Evolutionary conservation across 805 yeast genomes (phyloP).

Genomic region (Nakazawaea siamensis): DNA sequence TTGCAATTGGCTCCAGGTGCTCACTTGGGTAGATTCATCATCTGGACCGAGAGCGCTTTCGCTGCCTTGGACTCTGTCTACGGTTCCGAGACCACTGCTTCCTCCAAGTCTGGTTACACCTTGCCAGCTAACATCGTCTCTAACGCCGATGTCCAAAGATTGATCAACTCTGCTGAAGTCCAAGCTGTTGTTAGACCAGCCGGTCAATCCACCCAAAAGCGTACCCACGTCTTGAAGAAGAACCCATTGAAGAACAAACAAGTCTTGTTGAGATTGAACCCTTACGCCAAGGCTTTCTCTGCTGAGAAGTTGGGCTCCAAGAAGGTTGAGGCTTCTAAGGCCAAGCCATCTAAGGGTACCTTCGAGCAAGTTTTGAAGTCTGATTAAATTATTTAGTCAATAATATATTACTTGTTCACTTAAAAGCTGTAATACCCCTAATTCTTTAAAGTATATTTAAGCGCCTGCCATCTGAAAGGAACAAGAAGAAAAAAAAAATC

Average conservation of each 20-base stretch:
- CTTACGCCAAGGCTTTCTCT: constrained; percentile 96
- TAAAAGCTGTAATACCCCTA: no score
- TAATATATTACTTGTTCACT: background rate
- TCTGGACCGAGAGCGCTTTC: constrained; percentile 99
- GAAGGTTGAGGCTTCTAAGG: constrained; percentile 59
- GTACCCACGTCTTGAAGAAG: constrained; percentile 95
- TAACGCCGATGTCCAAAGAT: constrained; percentile 92
- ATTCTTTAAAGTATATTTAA: no score
- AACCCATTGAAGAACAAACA: constrained; percentile 99
- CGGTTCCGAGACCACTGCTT: constrained; percentile 84
- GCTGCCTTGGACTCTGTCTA: constrained; percentile 93
- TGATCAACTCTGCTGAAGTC: constrained; percentile 98
- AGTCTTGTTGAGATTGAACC: constrained; percentile 96
- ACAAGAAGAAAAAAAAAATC: no score
- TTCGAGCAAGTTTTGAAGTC: constrained; percentile 62
- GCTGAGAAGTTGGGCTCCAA: constrained; percentile 84
- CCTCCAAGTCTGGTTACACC: constrained; percentile 81
- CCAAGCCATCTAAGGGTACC: constrained; percentile 64
- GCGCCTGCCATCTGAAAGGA: no score
- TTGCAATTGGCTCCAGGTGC: constrained; percentile 99
- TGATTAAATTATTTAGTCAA: constrained; percentile 28
- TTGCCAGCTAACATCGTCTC: constrained; percentile 92
- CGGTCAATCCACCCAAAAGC: constrained; percentile 89
- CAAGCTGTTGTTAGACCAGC: constrained; percentile 97
- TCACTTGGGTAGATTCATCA: constrained; percentile 98